Conservation (phyloP, 2,329 filamentous ascomycete species). For the Ilyonectria sp. region DNA sequence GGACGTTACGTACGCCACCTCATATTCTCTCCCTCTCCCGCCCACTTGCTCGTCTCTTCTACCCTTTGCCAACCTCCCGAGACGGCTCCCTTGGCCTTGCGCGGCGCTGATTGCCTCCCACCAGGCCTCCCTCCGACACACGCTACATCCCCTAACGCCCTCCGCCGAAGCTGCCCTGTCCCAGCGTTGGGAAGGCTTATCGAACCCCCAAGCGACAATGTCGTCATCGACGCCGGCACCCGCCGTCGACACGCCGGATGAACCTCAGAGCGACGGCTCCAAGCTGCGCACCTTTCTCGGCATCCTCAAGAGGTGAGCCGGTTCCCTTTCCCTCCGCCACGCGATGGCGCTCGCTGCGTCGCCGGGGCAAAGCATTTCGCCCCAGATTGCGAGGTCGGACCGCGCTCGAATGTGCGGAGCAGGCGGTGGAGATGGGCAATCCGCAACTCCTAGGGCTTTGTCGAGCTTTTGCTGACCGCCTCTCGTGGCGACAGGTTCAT, state of each 20-base stretch:
- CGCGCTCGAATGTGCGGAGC: slow-evolving; percentile 32
- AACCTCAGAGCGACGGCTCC: slow-evolving; percentile 80
- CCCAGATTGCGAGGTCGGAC: slow-evolving; percentile 35
- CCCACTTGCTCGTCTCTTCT: slow-evolving; percentile 16
- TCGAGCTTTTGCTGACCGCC: slow-evolving; percentile 46
- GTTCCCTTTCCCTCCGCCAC: slow-evolving; percentile 18
- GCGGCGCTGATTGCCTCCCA: slow-evolving; percentile 23
- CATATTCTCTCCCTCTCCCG: slow-evolving; percentile 32
- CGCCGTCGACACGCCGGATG: slow-evolving; percentile 56
- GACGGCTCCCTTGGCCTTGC: slow-evolving; percentile 9
- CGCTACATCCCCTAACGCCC: background rate
- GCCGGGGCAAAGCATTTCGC: slow-evolving; percentile 1
- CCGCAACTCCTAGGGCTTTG: slow-evolving; percentile 23
- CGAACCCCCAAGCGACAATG: slow-evolving; percentile 49
- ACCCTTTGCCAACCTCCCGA: background rate
- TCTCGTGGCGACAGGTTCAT: slow-evolving; percentile 78
- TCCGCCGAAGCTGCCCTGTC: slow-evolving; percentile 11
- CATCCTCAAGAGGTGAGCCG: slow-evolving; percentile 86
- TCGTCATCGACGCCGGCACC: slow-evolving; percentile 56
- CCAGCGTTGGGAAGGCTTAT: slow-evolving; percentile 23
- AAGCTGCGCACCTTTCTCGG: slow-evolving; percentile 91
- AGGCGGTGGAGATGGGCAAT: slow-evolving; percentile 30
- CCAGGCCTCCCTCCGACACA: slow-evolving; percentile 2
- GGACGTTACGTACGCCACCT: slow-evolving; percentile 33
- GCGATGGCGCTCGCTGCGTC: slow-evolving; percentile 36